A percentile compares a stretch with the other conserved stretches of the same genome.
These are phyloP conservation scores for Ogataea nonfermentans DNA, from an alignment of 805 yeast species.

Conservation along the genomic window DNA sequence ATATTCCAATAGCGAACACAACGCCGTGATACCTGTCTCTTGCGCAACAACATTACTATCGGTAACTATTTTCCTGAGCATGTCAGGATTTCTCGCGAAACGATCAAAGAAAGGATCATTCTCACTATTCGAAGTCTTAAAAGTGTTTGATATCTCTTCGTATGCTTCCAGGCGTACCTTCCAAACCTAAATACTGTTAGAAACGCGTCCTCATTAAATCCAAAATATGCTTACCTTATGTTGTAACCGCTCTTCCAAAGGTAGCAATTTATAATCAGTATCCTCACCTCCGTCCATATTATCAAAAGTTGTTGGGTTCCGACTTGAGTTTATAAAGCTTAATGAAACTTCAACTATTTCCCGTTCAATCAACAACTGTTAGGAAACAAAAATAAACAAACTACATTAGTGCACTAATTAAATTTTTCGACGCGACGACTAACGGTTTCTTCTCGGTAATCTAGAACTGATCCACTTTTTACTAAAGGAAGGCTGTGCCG, in stretches of 20 bases:
- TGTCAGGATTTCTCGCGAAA: slow-evolving; percentile 51
- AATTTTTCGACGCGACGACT: slow-evolving; percentile 4
- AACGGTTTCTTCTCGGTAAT: neutral
- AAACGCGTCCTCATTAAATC: slow-evolving; percentile 1
- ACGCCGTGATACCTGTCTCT: slow-evolving; percentile 67
- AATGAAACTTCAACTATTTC: slow-evolving; percentile 1
- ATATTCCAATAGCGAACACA: slow-evolving; percentile 52
- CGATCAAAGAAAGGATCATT: slow-evolving; percentile 53
- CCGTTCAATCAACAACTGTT: slow-evolving; percentile 3
- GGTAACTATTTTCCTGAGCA: slow-evolving; percentile 55
- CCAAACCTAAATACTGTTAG: slow-evolving; percentile 49
- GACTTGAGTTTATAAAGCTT: neutral
- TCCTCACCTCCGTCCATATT: slow-evolving; percentile 37
- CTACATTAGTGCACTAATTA: neutral
- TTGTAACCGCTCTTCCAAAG: slow-evolving; percentile 61
- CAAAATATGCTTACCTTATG: slow-evolving; percentile 49
- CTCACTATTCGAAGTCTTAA: slow-evolving; percentile 53
- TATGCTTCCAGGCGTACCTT: slow-evolving; percentile 82
- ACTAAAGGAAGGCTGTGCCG: slow-evolving; percentile 6
- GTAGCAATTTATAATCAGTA: slow-evolving; percentile 59
- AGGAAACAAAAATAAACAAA: slow-evolving; percentile 7
- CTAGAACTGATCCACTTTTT: slow-evolving; percentile 1
- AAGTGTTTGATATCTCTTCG: slow-evolving; percentile 55
- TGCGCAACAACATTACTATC: slow-evolving; percentile 92
- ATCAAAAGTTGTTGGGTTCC: neutral